Conservation (phyloP, 805 yeast genomes). For the Sugiyamaella americana region DNA sequence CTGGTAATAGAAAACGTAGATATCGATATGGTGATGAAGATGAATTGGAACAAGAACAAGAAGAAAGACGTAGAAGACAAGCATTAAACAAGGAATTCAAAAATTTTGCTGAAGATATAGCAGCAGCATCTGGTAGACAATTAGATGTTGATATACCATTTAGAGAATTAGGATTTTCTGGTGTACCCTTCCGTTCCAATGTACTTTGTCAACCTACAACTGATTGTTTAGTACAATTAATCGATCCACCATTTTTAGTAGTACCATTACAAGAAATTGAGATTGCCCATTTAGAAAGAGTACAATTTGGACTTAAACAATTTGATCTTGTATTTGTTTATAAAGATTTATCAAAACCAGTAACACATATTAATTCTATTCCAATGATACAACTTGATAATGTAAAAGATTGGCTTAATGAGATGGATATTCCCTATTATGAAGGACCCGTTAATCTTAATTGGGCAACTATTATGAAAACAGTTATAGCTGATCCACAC, state of each 20-base stretch:
- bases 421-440: slow-evolving; percentile 90
- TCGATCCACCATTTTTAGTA: slow-evolving; percentile 93
- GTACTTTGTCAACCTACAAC: slow-evolving; percentile 95
- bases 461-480: slow-evolving; percentile 94
- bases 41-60: slow-evolving; percentile 97
- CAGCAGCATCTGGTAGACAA: slow-evolving; percentile 78
- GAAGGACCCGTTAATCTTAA: slow-evolving; percentile 94
- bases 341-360: slow-evolving; percentile 83
- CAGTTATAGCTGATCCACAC: slow-evolving; percentile 85
- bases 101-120: slow-evolving; percentile 80
- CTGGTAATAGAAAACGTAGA: slow-evolving; percentile 86
- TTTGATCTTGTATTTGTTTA: slow-evolving; percentile 95
- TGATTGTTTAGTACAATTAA: slow-evolving; percentile 88
- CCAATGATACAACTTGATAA: slow-evolving; percentile 90
- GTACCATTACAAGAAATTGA: slow-evolving; percentile 88
- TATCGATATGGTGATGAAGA: slow-evolving; percentile 95
- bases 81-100: slow-evolving; percentile 88
- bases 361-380: slow-evolving; percentile 87
- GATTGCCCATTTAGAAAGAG: slow-evolving; percentile 92
- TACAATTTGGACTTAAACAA: slow-evolving; percentile 92
- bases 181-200: slow-evolving; percentile 93
- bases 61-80: slow-evolving; percentile 88
- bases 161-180: slow-evolving; percentile 92
- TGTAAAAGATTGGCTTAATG: slow-evolving; percentile 95
- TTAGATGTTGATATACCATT: slow-evolving; percentile 90